A percentile compares a stretch with the other conserved stretches of the same genome.
These are phyloP conservation scores for Geotrichum europaeum DNA, from an alignment of 1,139 yeast genomes.

Conservation along the genomic window DNA sequence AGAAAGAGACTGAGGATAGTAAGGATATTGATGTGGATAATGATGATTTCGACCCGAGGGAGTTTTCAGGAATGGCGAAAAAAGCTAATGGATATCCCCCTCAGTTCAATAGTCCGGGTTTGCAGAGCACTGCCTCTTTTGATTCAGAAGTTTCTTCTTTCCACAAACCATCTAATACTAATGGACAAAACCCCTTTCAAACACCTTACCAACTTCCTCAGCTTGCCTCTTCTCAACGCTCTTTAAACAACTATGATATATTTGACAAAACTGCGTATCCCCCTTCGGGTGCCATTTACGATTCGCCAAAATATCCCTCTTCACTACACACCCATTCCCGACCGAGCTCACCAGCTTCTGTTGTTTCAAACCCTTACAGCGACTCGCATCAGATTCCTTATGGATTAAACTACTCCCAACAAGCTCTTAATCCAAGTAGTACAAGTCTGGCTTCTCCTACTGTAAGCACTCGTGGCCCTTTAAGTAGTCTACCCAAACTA, in stretches of 20 bases:
- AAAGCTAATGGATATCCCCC: slow-evolving; percentile 10
- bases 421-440: slow-evolving; percentile 10
- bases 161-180: slow-evolving; percentile 2
- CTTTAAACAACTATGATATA: slow-evolving; percentile 14
- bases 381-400: slow-evolving; percentile 9
- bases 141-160: slow-evolving; percentile 9
- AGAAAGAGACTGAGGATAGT: slow-evolving; percentile 35
- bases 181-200: slow-evolving; percentile 9
- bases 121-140: neutral
- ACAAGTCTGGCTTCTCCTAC: slow-evolving; percentile 5
- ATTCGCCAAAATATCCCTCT: slow-evolving; percentile 14
- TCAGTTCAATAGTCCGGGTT: neutral
- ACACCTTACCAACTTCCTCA: slow-evolving; percentile 10
- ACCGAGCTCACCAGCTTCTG: slow-evolving; percentile 13
- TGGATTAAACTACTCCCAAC: slow-evolving; percentile 1
- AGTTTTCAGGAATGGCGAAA: slow-evolving; percentile 6
- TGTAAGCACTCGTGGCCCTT: neutral
- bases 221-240: slow-evolving; percentile 11
- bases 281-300: slow-evolving; percentile 12
- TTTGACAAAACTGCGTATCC: slow-evolving; percentile 15
- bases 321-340: slow-evolving; percentile 3
- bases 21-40: slow-evolving; percentile 33
- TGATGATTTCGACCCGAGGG: slow-evolving; percentile 20
- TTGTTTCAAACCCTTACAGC: slow-evolving; percentile 4
- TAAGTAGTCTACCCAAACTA: neutral